These are phyloP conservation scores for Leishmania tarentolae DNA, from an alignment of 208 protist species.

Conservation along the genomic window DNA sequence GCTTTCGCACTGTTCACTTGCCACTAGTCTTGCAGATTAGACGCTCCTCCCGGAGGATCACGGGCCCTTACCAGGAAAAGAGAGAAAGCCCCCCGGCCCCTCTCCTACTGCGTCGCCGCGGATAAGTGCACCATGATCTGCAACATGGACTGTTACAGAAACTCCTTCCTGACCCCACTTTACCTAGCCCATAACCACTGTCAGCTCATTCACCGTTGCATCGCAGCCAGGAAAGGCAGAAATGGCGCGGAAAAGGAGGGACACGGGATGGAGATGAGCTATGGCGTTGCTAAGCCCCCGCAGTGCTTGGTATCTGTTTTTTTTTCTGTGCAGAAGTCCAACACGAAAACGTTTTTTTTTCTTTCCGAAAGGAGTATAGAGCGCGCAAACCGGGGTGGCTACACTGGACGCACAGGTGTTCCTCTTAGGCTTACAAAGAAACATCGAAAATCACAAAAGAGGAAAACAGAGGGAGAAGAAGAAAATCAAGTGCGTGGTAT, in stretches of 20 bases:
- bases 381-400: constrained; percentile 12
- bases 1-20: background rate
- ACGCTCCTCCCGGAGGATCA: background rate
- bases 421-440: constrained; percentile 19
- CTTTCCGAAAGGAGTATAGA: background rate
- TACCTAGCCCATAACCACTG: background rate
- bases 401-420: constrained; percentile 14
- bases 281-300: background rate
- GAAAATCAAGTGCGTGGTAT: background rate
- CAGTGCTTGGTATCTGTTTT: background rate
- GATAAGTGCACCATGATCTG: background rate
- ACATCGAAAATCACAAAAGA: constrained; percentile 6
- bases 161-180: background rate
- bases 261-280: background rate
- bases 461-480: background rate
- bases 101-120: background rate
- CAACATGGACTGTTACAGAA: background rate
- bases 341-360: constrained; percentile 5
- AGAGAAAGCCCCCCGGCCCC: background rate
- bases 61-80: background rate
- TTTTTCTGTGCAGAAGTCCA: constrained; percentile 14
- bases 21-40: background rate
- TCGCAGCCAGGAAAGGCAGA: background rate
- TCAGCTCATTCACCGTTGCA: background rate
- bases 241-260: background rate